phyloP scores from a whole-genome alignment of 192 early-diverging fungal genomes.

The Podila minutissima region DNA sequence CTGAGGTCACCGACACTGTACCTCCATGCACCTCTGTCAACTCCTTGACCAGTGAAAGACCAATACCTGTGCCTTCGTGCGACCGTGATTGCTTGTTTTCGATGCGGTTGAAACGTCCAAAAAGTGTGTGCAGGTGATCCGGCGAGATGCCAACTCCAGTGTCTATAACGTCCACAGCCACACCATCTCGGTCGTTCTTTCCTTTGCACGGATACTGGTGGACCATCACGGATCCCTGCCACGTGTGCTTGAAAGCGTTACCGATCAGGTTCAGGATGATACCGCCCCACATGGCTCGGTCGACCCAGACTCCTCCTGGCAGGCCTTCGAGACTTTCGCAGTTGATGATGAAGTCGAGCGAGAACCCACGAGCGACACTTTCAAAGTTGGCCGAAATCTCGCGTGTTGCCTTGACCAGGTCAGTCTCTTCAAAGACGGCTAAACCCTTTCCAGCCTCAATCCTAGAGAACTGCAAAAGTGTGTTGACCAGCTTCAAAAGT shows the following conservation, averaged over 20 bases:
- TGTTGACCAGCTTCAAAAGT: slow-evolving; percentile 66
- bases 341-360: slow-evolving; percentile 55
- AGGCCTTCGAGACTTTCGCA: slow-evolving; percentile 28
- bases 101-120: slow-evolving; percentile 71
- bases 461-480: slow-evolving; percentile 61
- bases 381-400: slow-evolving; percentile 66
- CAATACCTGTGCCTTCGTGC: slow-evolving; percentile 71
- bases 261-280: slow-evolving; percentile 70
- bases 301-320: slow-evolving; percentile 53
- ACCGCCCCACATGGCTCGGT: slow-evolving; percentile 71
- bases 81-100: slow-evolving; percentile 61
- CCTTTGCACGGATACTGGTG: slow-evolving; percentile 57
- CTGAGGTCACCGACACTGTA: slow-evolving; percentile 46
- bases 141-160: slow-evolving; percentile 63
- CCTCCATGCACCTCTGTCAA: slow-evolving; percentile 65
- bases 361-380: slow-evolving; percentile 57
- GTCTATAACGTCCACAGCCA: slow-evolving; percentile 46
- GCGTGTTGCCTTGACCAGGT: slow-evolving; percentile 56
- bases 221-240: slow-evolving; percentile 56
- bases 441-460: slow-evolving; percentile 65
- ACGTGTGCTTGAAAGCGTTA: slow-evolving; percentile 60
- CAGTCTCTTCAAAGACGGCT: slow-evolving; percentile 59
- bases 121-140: slow-evolving; percentile 56
- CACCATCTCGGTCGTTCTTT: slow-evolving; percentile 39
- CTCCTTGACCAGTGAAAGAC: slow-evolving; percentile 64